Base-by-base conservation (phyloP, 805 yeast genomes). In the Pichia eremophila region DNA sequence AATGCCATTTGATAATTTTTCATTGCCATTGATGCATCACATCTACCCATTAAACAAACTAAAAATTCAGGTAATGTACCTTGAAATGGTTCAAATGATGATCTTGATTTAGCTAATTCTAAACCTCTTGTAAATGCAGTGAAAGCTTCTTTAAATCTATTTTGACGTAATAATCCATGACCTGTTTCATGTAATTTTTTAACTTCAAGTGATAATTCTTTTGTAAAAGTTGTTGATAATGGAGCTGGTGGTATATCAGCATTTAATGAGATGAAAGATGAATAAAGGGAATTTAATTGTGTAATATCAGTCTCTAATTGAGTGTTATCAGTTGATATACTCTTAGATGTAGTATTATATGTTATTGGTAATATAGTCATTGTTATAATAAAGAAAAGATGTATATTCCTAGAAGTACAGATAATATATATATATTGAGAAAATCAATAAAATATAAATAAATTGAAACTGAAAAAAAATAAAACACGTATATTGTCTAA, bases 11-110 rank as follows among this genome's bases (percentile, higher is more conserved):
- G 54, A 60, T 70, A 78, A 46, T 78, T 70, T 39, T 75, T 72
- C 45, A 71, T 65, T 61, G 79, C 70, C 58, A 83, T 66, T 54
- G 77, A 71, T 0, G 89, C 80, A 58, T 85, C 95, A 27, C 86
- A 75, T 52, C 90, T 72, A 44, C 85, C 80, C 71, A 81, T 79
- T 46, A 85, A 64, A 59, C 84, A 77, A 54, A 80, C 73, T 40
- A 78, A 72, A 44, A 83, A 63, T 60, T 85, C 93, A 60, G 80
- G 85, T 44, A 84, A 62, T 28, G 85, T 83, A 15, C 83, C 73
- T 51, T 79, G 88, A 62, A 85, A 85, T 6, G 83, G 70, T 59
- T 85, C 93, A 67, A 82, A 83, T 59, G 82, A 81, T 39, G 82
- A 75, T 63, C 93, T 73, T 55, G 83, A 79, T 42, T 71, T 62